These are phyloP conservation scores for Venturia effusa DNA, from an alignment of 2,329 filamentous ascomycete genomes.

Conservation along the genomic window DNA sequence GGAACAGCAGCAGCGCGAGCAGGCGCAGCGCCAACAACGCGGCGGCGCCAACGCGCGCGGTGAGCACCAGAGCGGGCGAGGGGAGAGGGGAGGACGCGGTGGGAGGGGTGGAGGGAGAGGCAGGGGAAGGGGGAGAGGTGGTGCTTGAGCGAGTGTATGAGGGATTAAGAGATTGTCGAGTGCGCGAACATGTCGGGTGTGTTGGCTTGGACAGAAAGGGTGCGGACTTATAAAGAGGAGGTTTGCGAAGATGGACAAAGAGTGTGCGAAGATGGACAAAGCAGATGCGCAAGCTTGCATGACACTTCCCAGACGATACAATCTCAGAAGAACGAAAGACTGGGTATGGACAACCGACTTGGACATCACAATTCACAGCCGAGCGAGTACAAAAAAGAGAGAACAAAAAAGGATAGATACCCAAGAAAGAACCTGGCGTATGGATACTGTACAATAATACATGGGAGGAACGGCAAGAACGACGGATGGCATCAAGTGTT, in stretches of 20 bases:
- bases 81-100: slow-evolving; percentile 47
- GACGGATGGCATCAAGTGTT: neutral
- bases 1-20: slow-evolving; percentile 74
- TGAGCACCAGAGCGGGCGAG: slow-evolving; percentile 33
- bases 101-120: slow-evolving; percentile 43
- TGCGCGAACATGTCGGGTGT: no score
- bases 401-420: slow-evolving; percentile 2
- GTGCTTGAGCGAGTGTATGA: slow-evolving; percentile 11
- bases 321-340: no score
- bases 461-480: no score
- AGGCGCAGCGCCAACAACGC: slow-evolving; percentile 47
- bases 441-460: neutral
- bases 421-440: neutral
- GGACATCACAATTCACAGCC: neutral
- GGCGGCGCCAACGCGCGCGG: slow-evolving; percentile 48
- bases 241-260: no score
- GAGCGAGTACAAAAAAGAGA: neutral
- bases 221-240: neutral
- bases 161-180: neutral
- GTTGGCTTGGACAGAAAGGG: no score
- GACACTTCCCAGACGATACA: no score
- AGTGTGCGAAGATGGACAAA: no score
- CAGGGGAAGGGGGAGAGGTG: slow-evolving; percentile 35
- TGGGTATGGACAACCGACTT: neutral
- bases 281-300: no score